Percentiles rank a stretch among this genome's conserved stretches.
Conservation (phyloP, 441 rosid genomes). For the Iberis amara region DNA sequence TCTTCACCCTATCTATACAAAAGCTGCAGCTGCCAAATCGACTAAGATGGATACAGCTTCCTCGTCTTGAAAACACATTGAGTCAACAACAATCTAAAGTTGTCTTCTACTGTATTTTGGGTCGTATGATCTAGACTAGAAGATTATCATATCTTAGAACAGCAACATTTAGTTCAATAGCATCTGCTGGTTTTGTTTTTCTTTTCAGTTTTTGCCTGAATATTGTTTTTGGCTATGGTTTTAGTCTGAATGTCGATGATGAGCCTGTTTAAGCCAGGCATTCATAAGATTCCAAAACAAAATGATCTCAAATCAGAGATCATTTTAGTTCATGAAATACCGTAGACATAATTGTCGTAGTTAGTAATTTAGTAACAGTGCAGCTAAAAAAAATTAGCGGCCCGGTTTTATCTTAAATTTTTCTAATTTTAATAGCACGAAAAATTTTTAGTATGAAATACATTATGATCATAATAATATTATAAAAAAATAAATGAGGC, state of each 20-base stretch:
- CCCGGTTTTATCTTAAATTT: too few relatives aligned
- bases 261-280: too few relatives aligned
- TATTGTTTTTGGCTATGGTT: too few relatives aligned
- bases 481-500: too few relatives aligned
- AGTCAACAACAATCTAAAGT: neutral
- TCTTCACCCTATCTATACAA: slow-evolving; percentile 52
- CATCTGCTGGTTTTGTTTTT: neutral
- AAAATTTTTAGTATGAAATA: too few relatives aligned
- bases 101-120: slow-evolving; percentile 8
- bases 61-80: slow-evolving; percentile 8
- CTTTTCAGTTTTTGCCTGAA: too few relatives aligned
- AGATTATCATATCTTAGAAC: slow-evolving; percentile 4
- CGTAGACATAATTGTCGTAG: too few relatives aligned
- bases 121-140: neutral
- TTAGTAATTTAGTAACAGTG: too few relatives aligned
- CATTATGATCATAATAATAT: too few relatives aligned
- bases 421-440: too few relatives aligned
- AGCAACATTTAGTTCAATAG: slow-evolving; percentile 9
- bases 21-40: slow-evolving; percentile 27
- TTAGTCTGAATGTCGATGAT: neutral
- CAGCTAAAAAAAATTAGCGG: too few relatives aligned
- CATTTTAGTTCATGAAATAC: neutral
- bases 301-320: too few relatives aligned
- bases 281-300: neutral
- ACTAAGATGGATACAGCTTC: slow-evolving; percentile 30